Evolutionary conservation across 1,284 basidiomycete genomes (phyloP).

Genomic region (Sporisorium scitamineum): DNA sequence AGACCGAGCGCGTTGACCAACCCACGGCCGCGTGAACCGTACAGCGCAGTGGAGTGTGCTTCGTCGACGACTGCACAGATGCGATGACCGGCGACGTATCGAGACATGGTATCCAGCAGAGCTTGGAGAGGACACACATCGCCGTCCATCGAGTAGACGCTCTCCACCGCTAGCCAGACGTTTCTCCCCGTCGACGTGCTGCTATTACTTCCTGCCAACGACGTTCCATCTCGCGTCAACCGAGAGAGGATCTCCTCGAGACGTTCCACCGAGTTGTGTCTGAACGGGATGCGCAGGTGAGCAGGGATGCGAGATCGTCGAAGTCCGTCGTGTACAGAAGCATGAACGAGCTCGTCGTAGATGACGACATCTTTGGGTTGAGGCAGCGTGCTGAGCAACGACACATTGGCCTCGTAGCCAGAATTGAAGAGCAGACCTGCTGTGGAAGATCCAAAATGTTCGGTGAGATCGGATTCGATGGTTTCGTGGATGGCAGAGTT

Average conservation of each 20-base stretch:
- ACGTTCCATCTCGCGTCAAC: constrained; percentile 6
- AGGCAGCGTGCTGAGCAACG: constrained; percentile 85
- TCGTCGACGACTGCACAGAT: constrained; percentile 78
- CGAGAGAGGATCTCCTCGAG: constrained; percentile 20
- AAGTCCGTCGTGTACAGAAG: constrained; percentile 90
- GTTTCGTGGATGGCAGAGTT: constrained; percentile 71
- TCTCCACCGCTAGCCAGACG: constrained; percentile 80
- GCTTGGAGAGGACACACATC: constrained; percentile 82
- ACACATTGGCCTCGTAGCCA: constrained; percentile 93
- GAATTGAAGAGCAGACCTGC: constrained; percentile 88
- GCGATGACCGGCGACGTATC: constrained; percentile 72
- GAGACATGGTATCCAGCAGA: constrained; percentile 76
- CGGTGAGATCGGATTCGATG: constrained; percentile 55
- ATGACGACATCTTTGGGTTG: constrained; percentile 83
- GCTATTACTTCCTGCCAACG: constrained; percentile 9
- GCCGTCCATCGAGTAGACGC: constrained; percentile 95
- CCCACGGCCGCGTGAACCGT: constrained; percentile 70
- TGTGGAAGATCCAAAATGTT: constrained; percentile 65
- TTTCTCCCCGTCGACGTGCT: constrained; percentile 27
- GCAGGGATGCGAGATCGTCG: constrained; percentile 75
- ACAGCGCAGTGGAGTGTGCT: constrained; percentile 81
- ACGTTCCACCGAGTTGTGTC: constrained; percentile 33
- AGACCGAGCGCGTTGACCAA: constrained; percentile 49
- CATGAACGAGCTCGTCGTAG: constrained; percentile 90
- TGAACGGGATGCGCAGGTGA: constrained; percentile 31